These are phyloP conservation scores for Pistacia integerrima DNA, from an alignment of 345 rosid genomes.

Conservation along the genomic window DNA sequence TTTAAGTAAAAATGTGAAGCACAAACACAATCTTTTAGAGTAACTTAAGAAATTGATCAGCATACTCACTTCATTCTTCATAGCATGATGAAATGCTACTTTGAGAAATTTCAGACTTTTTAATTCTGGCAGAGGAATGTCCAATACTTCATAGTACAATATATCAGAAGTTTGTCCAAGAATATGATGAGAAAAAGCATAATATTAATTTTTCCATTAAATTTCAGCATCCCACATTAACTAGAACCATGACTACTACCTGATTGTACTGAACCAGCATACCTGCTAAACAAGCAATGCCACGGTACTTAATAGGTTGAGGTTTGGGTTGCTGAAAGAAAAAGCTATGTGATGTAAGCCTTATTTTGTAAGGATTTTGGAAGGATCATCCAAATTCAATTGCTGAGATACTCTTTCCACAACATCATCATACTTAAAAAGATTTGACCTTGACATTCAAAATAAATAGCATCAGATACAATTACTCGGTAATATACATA, in stretches of 20 bases:
- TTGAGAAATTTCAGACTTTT: conserved; percentile 86
- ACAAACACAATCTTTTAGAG: conserved; percentile 1
- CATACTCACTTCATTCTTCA: conserved; percentile 77
- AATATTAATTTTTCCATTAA: conserved; percentile 3
- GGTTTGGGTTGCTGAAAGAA: conserved; percentile 78
- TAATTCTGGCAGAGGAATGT: conserved; percentile 95
- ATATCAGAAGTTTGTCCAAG: conserved; percentile 76
- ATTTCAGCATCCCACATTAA: background rate
- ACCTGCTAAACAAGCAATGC: conserved; percentile 75
- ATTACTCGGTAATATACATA: background rate
- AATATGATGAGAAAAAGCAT: conserved; percentile 12
- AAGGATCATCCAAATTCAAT: conserved; percentile 71
- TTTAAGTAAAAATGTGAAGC: conserved; percentile 13
- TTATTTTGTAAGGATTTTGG: conserved; percentile 36
- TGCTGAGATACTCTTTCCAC: conserved; percentile 71
- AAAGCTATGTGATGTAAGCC: conserved; percentile 78
- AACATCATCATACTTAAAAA: conserved; percentile 89
- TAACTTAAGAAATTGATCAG: conserved; percentile 7
- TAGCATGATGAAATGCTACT: conserved; percentile 82
- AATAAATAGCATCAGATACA: conserved; percentile 2
- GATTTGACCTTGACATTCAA: conserved; percentile 69
- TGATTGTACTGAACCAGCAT: conserved; percentile 94
- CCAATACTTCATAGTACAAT: conserved; percentile 91
- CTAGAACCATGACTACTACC: conserved; percentile 36
- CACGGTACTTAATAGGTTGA: conserved; percentile 72